phyloP scores from a whole-genome alignment of 176 grass and related monocot species.

The Oryza coarctata region DNA sequence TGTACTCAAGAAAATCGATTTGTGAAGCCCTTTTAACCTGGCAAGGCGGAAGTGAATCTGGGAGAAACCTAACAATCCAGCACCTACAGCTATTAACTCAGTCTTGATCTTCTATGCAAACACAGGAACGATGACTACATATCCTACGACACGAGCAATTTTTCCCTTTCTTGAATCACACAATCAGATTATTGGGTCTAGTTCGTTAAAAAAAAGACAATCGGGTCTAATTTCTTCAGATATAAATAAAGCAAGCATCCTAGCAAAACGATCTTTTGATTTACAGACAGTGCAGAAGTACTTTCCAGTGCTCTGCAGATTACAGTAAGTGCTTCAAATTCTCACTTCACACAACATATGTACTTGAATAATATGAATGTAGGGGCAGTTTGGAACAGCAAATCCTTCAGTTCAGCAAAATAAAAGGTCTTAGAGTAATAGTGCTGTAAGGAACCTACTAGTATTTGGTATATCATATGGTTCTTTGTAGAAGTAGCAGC shows the following conservation, averaged over 20 bases:
- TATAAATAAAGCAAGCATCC: too few relatives aligned
- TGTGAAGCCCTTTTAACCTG: too few relatives aligned
- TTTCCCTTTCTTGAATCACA: neutral
- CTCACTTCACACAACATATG: slow-evolving; percentile 11
- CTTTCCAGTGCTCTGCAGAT: neutral
- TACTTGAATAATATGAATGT: neutral
- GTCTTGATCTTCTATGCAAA: too few relatives aligned
- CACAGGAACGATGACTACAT: too few relatives aligned
- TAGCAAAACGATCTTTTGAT: too few relatives aligned
- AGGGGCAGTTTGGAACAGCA: neutral
- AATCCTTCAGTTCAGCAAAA: slow-evolving; percentile 24
- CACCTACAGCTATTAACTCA: too few relatives aligned
- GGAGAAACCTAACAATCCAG: neutral
- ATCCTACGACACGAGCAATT: neutral
- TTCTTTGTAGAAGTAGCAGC: slow-evolving; percentile 12
- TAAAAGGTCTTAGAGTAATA: neutral
- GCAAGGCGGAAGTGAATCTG: neutral
- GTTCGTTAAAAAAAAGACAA: too few relatives aligned
- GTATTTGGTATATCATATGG: neutral
- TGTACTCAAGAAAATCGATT: neutral
- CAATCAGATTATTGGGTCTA: neutral
- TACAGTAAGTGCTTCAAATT: neutral
- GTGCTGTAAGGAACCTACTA: neutral
- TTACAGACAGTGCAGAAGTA: neutral
- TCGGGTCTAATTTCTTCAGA: neutral